Conservation (phyloP, 257 asterid species). For the Ilex aquifolium region DNA sequence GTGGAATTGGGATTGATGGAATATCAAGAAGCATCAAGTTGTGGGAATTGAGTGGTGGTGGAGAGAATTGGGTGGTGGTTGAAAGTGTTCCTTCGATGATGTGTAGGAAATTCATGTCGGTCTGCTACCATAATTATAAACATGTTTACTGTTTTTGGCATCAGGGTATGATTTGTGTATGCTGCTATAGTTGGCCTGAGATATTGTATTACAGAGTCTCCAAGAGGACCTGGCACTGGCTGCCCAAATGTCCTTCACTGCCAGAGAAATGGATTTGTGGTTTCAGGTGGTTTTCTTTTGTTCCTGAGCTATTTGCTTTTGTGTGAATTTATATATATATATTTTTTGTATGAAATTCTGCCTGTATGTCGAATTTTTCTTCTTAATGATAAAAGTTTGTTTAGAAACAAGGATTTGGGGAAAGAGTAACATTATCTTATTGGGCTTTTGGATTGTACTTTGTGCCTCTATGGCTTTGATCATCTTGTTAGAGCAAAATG, state of each 20-base stretch:
- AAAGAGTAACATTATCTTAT: too few species aligned
- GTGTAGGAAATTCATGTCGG: conserved; percentile 48
- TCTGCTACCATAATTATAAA: conserved; percentile 74
- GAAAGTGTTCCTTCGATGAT: conserved; percentile 61
- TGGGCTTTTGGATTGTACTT: too few species aligned
- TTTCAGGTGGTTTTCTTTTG: conserved; percentile 74
- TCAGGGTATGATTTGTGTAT: conserved; percentile 59
- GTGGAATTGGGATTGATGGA: conserved; percentile 63
- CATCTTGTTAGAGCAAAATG: too few species aligned
- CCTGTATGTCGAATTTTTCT: too few species aligned
- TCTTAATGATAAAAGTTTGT: too few species aligned
- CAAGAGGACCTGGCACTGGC: conserved; percentile 80
- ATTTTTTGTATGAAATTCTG: too few species aligned
- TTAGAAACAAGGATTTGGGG: too few species aligned
- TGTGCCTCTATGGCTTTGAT: too few species aligned
- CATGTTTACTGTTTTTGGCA: conserved; percentile 83
- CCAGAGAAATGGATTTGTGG: conserved; percentile 88
- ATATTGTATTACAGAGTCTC: conserved; percentile 49
- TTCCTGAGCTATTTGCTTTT: conserved; percentile 43
- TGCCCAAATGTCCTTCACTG: conserved; percentile 65
- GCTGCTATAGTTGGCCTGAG: conserved; percentile 87
- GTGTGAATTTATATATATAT: conserved; percentile 10
- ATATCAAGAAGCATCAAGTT: conserved; percentile 57
- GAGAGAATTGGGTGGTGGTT: conserved; percentile 41
- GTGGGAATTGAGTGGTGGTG: conserved; percentile 53